Evolutionary conservation across 306 rosid genomes (phyloP).

Genomic region (Begonia masoniana): DNA sequence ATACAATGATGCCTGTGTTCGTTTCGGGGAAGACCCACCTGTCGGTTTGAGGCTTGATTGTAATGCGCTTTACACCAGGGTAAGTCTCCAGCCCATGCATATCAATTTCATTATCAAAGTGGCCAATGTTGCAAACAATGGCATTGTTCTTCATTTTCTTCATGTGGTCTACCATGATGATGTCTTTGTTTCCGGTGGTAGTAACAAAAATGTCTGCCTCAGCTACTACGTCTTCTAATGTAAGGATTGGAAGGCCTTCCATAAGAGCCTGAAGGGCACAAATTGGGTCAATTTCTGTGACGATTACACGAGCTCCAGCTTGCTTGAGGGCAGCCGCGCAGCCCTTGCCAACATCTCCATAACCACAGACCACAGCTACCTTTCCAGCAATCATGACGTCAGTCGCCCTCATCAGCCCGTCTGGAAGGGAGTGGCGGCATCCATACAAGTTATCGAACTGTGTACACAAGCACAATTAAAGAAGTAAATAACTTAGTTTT

Average conservation of each 20-base stretch:
- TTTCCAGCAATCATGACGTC: constrained; percentile 82
- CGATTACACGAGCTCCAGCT: constrained; percentile 67
- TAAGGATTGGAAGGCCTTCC: constrained; percentile 50
- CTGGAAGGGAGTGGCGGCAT: constrained; percentile 77
- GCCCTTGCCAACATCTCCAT: constrained; percentile 79
- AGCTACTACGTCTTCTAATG: constrained; percentile 36
- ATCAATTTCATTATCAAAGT: constrained; percentile 95
- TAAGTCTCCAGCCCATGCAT: constrained; percentile 61
- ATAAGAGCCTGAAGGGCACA: constrained; percentile 74
- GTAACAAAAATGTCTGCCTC: constrained; percentile 85
- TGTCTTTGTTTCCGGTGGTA: constrained; percentile 99
- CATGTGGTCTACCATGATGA: constrained; percentile 73
- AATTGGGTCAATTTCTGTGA: constrained; percentile 72
- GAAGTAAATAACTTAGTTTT: no score
- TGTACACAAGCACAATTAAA: neutral
- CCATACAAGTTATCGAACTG: constrained; percentile 81
- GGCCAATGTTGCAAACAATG: constrained; percentile 95
- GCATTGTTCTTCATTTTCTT: constrained; percentile 98
- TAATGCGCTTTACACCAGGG: constrained; percentile 87
- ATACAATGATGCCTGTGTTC: constrained; percentile 46
- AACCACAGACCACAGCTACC: constrained; percentile 45
- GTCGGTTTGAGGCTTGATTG: constrained; percentile 93
- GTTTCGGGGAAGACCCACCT: constrained; percentile 95
- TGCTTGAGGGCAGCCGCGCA: constrained; percentile 66
- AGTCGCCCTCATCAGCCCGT: constrained; percentile 70